phyloP scores from a whole-genome alignment of 2,329 filamentous ascomycete genomes.

The Proliferodiscus dingleyae region DNA sequence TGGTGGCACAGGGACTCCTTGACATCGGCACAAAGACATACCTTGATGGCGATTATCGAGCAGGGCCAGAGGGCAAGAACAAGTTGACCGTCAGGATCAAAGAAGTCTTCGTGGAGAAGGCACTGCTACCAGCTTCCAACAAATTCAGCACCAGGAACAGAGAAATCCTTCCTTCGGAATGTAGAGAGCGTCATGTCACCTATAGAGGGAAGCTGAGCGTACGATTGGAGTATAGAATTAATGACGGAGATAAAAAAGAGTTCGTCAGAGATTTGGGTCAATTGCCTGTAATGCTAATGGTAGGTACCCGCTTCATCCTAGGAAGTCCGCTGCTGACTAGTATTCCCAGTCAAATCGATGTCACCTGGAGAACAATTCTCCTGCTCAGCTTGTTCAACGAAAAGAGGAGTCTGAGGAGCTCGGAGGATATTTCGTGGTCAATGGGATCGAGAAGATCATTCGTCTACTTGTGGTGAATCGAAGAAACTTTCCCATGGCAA shows the following conservation, averaged over 20 bases:
- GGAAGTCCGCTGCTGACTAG: not conserved
- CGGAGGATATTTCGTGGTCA: slow-evolving; percentile 95
- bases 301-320: slow-evolving; percentile 33
- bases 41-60: slow-evolving; percentile 72
- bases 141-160: slow-evolving; percentile 75
- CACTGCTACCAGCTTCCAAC: slow-evolving; percentile 73
- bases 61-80: slow-evolving; percentile 59
- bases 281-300: slow-evolving; percentile 89
- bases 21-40: slow-evolving; percentile 90
- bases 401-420: slow-evolving; percentile 97
- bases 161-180: slow-evolving; percentile 87
- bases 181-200: slow-evolving; percentile 85
- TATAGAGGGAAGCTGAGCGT: slow-evolving; percentile 85
- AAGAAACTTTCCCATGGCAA: slow-evolving; percentile 93
- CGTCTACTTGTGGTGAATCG: slow-evolving; percentile 85
- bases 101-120: slow-evolving; percentile 77
- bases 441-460: slow-evolving; percentile 95
- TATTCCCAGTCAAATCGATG: slow-evolving; percentile 75
- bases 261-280: slow-evolving; percentile 81
- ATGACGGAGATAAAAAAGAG: slow-evolving; percentile 79
- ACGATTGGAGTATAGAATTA: slow-evolving; percentile 79
- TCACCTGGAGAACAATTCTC: slow-evolving; percentile 81
- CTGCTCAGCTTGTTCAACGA: slow-evolving; percentile 72
- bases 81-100: slow-evolving; percentile 72
- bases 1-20: slow-evolving; percentile 68